Conservation (phyloP, 371 early-diverging fungal genomes). For the Mortierella sp. region DNA sequence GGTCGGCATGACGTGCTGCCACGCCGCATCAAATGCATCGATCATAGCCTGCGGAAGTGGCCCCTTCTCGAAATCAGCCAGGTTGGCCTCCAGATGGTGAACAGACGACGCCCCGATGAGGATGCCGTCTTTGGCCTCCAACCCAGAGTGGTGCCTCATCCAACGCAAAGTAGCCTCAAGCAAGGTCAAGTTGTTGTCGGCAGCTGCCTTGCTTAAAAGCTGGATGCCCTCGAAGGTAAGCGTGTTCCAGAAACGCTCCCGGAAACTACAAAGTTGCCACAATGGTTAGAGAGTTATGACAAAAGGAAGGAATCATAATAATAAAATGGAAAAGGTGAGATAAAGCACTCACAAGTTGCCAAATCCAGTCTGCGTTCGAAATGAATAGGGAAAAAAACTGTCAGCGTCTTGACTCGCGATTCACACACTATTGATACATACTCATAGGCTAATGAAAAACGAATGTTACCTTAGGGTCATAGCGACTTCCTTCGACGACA, state of each 20-base stretch:
- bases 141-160: slow-evolving; percentile 69
- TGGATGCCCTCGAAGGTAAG: slow-evolving; percentile 64
- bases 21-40: slow-evolving; percentile 62
- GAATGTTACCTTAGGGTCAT: slow-evolving; percentile 14
- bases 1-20: slow-evolving; percentile 55
- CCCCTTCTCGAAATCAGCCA: slow-evolving; percentile 59
- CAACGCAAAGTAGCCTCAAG: slow-evolving; percentile 67
- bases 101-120: slow-evolving; percentile 68
- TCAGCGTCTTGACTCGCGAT: not conserved
- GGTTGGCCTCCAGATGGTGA: slow-evolving; percentile 58
- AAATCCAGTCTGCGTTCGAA: slow-evolving; percentile 24
- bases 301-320: not conserved
- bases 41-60: slow-evolving; percentile 64
- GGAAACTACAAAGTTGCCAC: slow-evolving; percentile 52
- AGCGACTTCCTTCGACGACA: slow-evolving; percentile 3
- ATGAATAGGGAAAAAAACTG: not conserved
- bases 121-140: slow-evolving; percentile 58
- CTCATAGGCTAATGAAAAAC: too few relatives aligned
- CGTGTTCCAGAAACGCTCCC: slow-evolving; percentile 68
- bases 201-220: slow-evolving; percentile 49
- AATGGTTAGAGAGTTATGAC: not conserved
- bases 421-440: too few relatives aligned
- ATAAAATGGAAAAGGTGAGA: not conserved
- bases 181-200: slow-evolving; percentile 54
- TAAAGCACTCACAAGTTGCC: slow-evolving; percentile 55